These are phyloP conservation scores for Ophiostoma ulmi DNA, from an alignment of 2,329 filamentous ascomycete species.

Conservation along the genomic window DNA sequence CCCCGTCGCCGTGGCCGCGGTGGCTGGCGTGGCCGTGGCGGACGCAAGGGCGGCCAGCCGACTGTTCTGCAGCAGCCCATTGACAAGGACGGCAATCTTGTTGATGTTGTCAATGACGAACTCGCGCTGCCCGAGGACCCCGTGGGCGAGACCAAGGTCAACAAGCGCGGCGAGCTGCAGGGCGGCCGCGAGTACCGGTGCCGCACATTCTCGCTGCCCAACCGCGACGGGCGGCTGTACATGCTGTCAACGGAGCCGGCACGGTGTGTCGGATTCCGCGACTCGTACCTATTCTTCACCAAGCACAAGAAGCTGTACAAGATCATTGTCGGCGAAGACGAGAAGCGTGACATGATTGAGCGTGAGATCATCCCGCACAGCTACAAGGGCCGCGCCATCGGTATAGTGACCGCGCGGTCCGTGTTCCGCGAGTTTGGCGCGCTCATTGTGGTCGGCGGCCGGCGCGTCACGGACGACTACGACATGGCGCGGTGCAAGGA, in stretches of 20 bases:
- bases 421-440: slow-evolving; percentile 97
- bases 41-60: slow-evolving; percentile 59
- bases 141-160: slow-evolving; percentile 88
- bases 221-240: slow-evolving; percentile 80
- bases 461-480: slow-evolving; percentile 84
- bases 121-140: slow-evolving; percentile 80
- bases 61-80: slow-evolving; percentile 74
- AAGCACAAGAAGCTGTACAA: slow-evolving; percentile 96
- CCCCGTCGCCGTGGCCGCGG: slow-evolving; percentile 62
- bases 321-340: slow-evolving; percentile 96
- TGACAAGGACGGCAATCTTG: slow-evolving; percentile 88
- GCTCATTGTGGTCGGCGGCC: slow-evolving; percentile 86
- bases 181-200: slow-evolving; percentile 90
- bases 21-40: slow-evolving; percentile 66
- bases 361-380: slow-evolving; percentile 94
- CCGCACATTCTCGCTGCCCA: slow-evolving; percentile 85
- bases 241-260: slow-evolving; percentile 98
- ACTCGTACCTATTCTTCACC: slow-evolving; percentile 98
- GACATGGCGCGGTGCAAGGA: slow-evolving; percentile 68
- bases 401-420: slow-evolving; percentile 90
- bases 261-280: slow-evolving; percentile 91
- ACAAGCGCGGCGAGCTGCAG: slow-evolving; percentile 76
- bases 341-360: slow-evolving; percentile 94
- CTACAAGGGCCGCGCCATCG: slow-evolving; percentile 96
- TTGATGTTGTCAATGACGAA: slow-evolving; percentile 88